Percentiles rank a stretch among this genome's conserved stretches.
phyloP scores from a whole-genome alignment of 2,329 filamentous ascomycete species.

The Thielaviopsis musarum region DNA sequence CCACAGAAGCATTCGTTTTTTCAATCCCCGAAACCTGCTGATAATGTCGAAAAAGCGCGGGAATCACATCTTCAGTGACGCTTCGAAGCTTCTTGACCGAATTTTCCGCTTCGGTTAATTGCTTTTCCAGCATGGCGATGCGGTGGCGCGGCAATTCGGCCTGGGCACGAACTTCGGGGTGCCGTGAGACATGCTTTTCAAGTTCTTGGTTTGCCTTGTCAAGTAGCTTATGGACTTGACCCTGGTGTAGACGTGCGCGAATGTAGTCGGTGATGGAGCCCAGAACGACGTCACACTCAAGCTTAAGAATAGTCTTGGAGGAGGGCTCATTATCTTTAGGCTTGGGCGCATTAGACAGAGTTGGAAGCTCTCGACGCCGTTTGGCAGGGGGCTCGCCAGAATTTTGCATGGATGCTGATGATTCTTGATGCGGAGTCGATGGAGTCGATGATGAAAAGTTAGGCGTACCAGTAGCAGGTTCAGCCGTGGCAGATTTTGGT shows the following conservation, averaged over 20 bases:
- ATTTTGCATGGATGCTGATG: background rate
- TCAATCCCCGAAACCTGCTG: background rate
- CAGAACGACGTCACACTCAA: background rate
- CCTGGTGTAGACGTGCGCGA: background rate
- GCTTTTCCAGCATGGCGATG: background rate
- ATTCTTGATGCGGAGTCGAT: background rate
- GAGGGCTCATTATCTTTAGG: background rate
- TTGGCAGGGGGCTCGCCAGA: background rate
- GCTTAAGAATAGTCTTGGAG: background rate
- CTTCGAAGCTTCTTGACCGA: background rate
- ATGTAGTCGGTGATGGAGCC: background rate
- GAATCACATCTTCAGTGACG: background rate
- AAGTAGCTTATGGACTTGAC: background rate
- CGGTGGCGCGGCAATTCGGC: background rate
- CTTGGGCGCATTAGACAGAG: background rate
- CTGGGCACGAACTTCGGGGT: constrained; percentile 3
- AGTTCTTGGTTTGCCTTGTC: background rate
- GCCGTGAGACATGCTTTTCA: constrained; percentile 2
- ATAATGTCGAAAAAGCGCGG: background rate
- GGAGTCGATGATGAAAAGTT: background rate
- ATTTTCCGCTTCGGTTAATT: background rate
- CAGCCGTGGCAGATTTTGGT: background rate
- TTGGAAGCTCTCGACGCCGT: background rate
- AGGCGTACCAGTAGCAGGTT: background rate
- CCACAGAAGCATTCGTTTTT: background rate